phyloP scores from a whole-genome alignment of 1,284 basidiomycete genomes.

The Tremellales sp. region DNA sequence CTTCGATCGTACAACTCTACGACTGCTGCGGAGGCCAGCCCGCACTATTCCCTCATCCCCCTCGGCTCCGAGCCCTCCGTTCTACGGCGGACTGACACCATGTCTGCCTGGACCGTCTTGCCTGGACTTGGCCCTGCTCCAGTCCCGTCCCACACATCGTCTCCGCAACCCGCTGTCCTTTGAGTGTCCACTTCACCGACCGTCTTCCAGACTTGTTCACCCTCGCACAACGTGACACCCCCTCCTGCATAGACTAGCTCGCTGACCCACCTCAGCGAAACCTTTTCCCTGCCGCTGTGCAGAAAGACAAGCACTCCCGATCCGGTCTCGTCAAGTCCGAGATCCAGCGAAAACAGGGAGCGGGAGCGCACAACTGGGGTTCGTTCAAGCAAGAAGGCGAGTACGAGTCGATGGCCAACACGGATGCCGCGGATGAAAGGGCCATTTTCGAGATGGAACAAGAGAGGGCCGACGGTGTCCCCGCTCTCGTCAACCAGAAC shows the following conservation, averaged over 20 bases:
- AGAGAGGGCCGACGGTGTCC: neutral
- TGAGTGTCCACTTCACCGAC: neutral
- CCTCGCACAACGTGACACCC: neutral
- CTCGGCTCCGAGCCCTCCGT: neutral
- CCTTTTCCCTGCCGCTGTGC: constrained; percentile 65
- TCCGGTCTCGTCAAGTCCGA: constrained; percentile 67
- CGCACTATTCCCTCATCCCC: neutral
- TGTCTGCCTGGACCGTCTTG: neutral
- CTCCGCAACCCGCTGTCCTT: too few species aligned
- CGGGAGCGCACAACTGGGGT: constrained; percentile 80
- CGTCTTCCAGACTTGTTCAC: neutral
- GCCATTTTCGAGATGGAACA: constrained; percentile 18
- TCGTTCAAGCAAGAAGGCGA: constrained; percentile 60
- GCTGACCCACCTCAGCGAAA: constrained; percentile 46
- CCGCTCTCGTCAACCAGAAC: neutral
- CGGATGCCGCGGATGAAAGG: constrained; percentile 3
- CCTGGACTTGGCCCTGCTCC: neutral
- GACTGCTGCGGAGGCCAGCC: constrained; percentile 1
- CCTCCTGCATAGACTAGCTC: neutral
- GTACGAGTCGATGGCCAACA: constrained; percentile 45
- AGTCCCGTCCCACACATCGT: neutral
- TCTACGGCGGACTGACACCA: too few species aligned
- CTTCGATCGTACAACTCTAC: neutral
- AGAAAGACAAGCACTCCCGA: constrained; percentile 68
- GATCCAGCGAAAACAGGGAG: constrained; percentile 63